Percentiles rank a stretch among this genome's conserved stretches.
Evolutionary conservation across 2,329 filamentous ascomycete genomes (phyloP).

Genomic region (Cucurbitaria berberidis): DNA sequence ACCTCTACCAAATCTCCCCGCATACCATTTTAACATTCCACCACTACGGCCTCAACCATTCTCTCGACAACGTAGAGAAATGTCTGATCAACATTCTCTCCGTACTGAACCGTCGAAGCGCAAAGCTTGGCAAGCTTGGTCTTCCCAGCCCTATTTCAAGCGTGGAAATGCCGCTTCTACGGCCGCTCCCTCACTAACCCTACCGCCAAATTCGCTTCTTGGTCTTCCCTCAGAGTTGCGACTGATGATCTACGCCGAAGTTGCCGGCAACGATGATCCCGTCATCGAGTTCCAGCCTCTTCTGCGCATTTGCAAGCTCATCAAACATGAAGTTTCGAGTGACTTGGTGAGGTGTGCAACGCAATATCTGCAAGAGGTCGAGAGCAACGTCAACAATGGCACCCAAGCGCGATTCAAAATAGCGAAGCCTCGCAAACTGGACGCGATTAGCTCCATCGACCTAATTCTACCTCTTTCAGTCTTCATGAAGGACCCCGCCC

Average conservation of each 20-base stretch:
- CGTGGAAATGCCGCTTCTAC: not conserved
- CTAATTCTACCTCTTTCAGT: no score
- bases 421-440: not conserved
- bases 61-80: no score
- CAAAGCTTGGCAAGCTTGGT: not conserved
- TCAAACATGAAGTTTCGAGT: not conserved
- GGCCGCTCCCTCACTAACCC: not conserved
- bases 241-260: not conserved
- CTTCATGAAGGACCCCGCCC: no score
- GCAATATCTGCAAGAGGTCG: not conserved
- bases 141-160: not conserved
- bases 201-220: not conserved
- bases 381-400: not conserved
- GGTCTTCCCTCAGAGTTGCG: not conserved
- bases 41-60: no score
- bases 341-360: not conserved
- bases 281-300: not conserved
- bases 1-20: no score
- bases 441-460: no score
- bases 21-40: no score
- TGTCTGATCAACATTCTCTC: no score
- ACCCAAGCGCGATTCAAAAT: not conserved
- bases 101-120: no score
- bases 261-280: not conserved
- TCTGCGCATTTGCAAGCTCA: not conserved